Base-by-base conservation (phyloP, 2,329 filamentous ascomycete species). In the Ceratocystis papillata region DNA sequence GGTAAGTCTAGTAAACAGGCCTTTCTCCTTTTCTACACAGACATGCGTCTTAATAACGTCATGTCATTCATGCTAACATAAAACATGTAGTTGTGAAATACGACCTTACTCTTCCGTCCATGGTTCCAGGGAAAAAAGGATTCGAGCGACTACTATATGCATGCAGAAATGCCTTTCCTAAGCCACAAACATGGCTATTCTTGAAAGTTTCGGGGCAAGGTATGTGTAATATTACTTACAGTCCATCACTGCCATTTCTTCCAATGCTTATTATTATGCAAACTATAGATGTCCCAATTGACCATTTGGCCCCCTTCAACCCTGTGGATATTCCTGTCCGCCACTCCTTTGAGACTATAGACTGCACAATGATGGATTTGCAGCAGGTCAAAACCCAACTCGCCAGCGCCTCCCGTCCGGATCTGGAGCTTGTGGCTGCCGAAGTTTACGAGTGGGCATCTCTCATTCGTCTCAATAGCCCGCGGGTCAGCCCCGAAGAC, bases 121-220 rank as follows among this genome's bases (percentile, higher is more conserved):
- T 96, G 89, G 74, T 90, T 6, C 87, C 86, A 65, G 91, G 91
- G 2, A 94, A 90, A 74, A 91, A 88, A 69, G 87, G 86, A 0
- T 96, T 95, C 71, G 87, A 92, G 69, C 80, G 90, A 59, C 77
- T 96, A 15, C 74, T 87, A 5, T 89, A 89, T 79, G 90, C 90
- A 15, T 90, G 86, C 74, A 86, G 87, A 71, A 89, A 90, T 69
- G 89, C 90, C 25, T 78, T 96, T 25, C 83, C 81, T 62, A 76
- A 80, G 57, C 83, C 86, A 1, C 72, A 87, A 25, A 83, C 83
- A 1, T 96, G 93, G 91, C 77, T 97, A 0, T 92, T 94, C 71
- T 87, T 81, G 71, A 87, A 91, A 71, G 73, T 86, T 50, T 76
- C 30, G 3, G n/a, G 25, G 30, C 5, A 45, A 45, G 12, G 64